Percentiles rank a stretch among this genome's conserved stretches.
Evolutionary conservation across 2,329 filamentous ascomycete species (phyloP).

Genomic region (Aspergillus ustus): DNA sequence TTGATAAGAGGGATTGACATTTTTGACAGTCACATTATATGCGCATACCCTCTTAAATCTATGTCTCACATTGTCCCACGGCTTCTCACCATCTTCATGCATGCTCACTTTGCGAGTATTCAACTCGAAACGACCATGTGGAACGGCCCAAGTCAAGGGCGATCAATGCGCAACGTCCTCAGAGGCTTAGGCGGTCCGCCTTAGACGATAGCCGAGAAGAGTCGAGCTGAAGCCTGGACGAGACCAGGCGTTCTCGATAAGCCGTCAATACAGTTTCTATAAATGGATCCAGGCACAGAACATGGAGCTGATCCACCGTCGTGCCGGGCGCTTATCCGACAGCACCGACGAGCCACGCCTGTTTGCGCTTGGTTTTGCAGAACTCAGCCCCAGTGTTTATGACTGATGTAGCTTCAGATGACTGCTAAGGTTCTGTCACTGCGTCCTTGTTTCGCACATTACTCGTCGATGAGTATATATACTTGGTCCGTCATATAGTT

Average conservation of each 20-base stretch:
- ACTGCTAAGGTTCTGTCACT: background rate
- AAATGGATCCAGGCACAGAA: constrained; percentile 10
- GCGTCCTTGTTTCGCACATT: background rate
- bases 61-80: constrained; percentile 1
- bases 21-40: background rate
- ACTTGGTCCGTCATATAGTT: background rate
- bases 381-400: background rate
- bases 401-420: background rate
- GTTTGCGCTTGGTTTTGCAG: background rate
- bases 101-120: background rate
- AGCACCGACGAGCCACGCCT: background rate
- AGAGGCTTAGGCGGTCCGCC: background rate
- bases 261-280: background rate
- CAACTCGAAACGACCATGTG: background rate
- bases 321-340: constrained; percentile 9
- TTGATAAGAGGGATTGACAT: background rate
- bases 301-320: background rate
- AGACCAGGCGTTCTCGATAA: background rate
- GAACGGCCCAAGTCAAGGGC: background rate
- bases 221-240: background rate
- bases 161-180: background rate
- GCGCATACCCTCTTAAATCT: background rate
- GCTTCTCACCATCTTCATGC: background rate
- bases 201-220: background rate
- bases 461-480: background rate